Conservation (phyloP, 2,329 filamentous ascomycete genomes). For the Colletotrichum tabaci region DNA sequence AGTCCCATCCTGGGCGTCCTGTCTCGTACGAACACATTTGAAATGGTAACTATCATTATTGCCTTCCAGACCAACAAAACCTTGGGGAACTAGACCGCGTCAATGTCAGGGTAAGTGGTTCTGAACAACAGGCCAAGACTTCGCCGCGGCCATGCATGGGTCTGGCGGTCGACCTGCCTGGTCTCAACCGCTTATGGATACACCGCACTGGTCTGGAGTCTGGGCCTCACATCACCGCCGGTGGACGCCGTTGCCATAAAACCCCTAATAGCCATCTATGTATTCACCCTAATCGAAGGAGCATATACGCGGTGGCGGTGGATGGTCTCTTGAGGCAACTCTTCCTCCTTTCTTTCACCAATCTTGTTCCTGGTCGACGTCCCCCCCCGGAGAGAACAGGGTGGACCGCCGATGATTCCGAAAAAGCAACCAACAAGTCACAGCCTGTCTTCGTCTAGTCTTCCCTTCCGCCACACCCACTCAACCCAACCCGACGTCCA, state of each 20-base stretch:
- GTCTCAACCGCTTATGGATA: constrained; percentile 4
- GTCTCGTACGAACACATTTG: constrained; percentile 8
- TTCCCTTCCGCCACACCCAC: not conserved
- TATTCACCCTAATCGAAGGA: not conserved
- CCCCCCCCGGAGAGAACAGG: constrained; percentile 7
- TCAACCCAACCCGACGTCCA: not conserved
- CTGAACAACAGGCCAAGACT: constrained; percentile 6
- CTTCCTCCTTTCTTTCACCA: not conserved
- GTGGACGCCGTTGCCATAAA: constrained; percentile 5
- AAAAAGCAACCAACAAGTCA: constrained; percentile 37
- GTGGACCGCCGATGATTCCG: constrained; percentile 31
- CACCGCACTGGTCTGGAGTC: constrained; percentile 4
- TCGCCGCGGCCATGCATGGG: constrained; percentile 7
- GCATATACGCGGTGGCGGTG: constrained; percentile 12
- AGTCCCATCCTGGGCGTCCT: not conserved
- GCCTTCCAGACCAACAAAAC: not conserved
- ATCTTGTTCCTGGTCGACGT: not conserved
- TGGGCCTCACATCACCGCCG: constrained; percentile 13
- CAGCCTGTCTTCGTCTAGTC: constrained; percentile 7
- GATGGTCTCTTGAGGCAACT: constrained; percentile 6
- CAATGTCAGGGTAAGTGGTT: not conserved
- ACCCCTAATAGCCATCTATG: constrained; percentile 8
- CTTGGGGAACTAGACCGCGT: not conserved
- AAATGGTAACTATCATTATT: not conserved
- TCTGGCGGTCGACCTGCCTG: not conserved